phyloP scores from a whole-genome alignment of 257 asterid species.

The Jacaranda mimosifolia region DNA sequence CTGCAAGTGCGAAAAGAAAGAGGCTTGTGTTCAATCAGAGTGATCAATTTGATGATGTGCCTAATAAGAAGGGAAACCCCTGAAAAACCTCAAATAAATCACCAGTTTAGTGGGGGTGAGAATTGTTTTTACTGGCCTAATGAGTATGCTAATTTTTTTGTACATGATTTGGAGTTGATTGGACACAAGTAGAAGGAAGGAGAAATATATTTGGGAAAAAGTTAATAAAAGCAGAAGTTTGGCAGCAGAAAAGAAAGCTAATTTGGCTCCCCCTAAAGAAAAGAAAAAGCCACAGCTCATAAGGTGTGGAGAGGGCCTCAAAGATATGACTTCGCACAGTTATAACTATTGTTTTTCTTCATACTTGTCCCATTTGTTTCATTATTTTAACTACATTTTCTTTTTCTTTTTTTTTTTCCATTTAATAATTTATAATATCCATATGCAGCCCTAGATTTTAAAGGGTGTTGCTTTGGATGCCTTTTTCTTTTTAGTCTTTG shows the following conservation, averaged over 20 bases:
- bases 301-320: slow-evolving; percentile 40
- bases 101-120: slow-evolving; percentile 15
- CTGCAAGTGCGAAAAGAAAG: slow-evolving; percentile 50
- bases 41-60: slow-evolving; percentile 38
- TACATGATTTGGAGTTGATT: slow-evolving; percentile 52
- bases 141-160: slow-evolving; percentile 32
- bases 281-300: slow-evolving; percentile 28
- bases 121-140: too few relatives aligned
- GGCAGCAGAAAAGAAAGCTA: slow-evolving; percentile 35
- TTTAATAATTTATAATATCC: slow-evolving; percentile 37
- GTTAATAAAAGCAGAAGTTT: slow-evolving; percentile 34
- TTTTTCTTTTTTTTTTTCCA: not conserved
- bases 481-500: slow-evolving; percentile 33
- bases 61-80: slow-evolving; percentile 38
- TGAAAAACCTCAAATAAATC: slow-evolving; percentile 24
- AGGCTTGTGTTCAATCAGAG: slow-evolving; percentile 55
- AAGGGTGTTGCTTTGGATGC: slow-evolving; percentile 53
- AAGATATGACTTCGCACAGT: slow-evolving; percentile 45
- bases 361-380: slow-evolving; percentile 38
- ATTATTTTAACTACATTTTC: slow-evolving; percentile 30
- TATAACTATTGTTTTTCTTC: slow-evolving; percentile 42
- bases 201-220: slow-evolving; percentile 15
- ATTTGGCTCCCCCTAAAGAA: slow-evolving; percentile 13
- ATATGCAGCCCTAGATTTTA: slow-evolving; percentile 65
- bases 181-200: slow-evolving; percentile 30